These are phyloP conservation scores for Saccharomycopsis amapae DNA, from an alignment of 805 yeast species.

Conservation along the genomic window DNA sequence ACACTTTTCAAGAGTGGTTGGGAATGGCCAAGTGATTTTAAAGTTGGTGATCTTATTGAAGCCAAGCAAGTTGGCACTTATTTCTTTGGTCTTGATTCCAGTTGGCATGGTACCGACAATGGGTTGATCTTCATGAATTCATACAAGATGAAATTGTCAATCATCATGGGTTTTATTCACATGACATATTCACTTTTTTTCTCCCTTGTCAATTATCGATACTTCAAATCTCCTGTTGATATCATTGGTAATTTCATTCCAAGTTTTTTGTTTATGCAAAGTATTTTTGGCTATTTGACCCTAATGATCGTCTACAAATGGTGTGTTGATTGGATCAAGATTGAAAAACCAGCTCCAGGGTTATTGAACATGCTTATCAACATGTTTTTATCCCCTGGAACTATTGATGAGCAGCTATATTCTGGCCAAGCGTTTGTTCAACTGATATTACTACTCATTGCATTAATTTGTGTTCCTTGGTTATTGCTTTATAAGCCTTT, in stretches of 20 bases:
- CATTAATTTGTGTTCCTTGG: conserved; percentile 90
- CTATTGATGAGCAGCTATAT: conserved; percentile 71
- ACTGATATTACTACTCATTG: conserved; percentile 61
- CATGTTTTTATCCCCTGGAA: conserved; percentile 94
- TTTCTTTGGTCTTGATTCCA: conserved; percentile 81
- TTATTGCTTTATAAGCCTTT: conserved; percentile 79
- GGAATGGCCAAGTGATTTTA: conserved; percentile 79
- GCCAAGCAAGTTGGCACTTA: conserved; percentile 62
- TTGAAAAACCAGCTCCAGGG: conserved; percentile 80
- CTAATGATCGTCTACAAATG: conserved; percentile 87
- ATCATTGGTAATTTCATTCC: conserved; percentile 91
- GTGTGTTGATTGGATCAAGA: conserved; percentile 84
- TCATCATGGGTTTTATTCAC: conserved; percentile 89
- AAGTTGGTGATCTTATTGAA: conserved; percentile 59
- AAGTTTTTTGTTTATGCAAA: conserved; percentile 90
- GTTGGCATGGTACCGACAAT: conserved; percentile 98
- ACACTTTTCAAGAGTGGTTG: conserved; percentile 84
- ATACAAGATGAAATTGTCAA: conserved; percentile 93
- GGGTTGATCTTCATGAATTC: conserved; percentile 86
- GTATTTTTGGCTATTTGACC: conserved; percentile 89
- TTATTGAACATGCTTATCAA: conserved; percentile 88
- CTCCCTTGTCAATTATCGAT: conserved; percentile 71
- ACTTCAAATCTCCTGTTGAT: conserved; percentile 67
- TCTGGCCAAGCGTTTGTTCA: conserved; percentile 76
- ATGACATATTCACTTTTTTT: conserved; percentile 87